A percentile compares a stretch with the other conserved stretches of the same genome.
These are phyloP conservation scores for Xylaria acuta DNA, from an alignment of 495 filamentous ascomycete genomes.

Conservation along the genomic window DNA sequence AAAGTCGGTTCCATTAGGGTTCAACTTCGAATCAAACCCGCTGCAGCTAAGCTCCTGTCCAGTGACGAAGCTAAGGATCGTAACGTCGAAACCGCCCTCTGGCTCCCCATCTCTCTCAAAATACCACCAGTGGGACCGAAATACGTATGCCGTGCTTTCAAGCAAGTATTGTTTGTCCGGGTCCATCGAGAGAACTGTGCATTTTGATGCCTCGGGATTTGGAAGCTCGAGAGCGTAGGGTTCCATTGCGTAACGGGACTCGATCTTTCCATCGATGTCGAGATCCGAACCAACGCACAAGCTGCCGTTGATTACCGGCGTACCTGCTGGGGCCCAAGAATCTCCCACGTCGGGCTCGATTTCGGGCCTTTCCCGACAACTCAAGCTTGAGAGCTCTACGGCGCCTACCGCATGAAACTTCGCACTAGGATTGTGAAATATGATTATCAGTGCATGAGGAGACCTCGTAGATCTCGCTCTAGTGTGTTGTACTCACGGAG, in stretches of 20 bases:
- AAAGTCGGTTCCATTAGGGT: background rate
- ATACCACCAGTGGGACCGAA: background rate
- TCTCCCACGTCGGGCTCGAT: background rate
- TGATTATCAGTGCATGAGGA: background rate
- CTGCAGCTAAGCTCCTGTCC: background rate
- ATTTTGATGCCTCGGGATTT: constrained; percentile 1
- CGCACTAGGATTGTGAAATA: background rate
- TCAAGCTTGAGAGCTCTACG: background rate
- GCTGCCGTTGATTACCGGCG: background rate
- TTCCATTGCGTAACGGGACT: constrained; percentile 11
- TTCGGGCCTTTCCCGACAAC: background rate
- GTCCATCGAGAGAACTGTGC: background rate
- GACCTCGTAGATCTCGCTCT: background rate
- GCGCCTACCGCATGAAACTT: background rate
- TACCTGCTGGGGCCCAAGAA: background rate
- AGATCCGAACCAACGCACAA: background rate
- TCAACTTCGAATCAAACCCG: background rate
- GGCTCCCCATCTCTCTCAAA: constrained; percentile 3
- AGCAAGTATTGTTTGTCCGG: constrained; percentile 2
- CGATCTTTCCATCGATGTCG: background rate
- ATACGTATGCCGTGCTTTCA: background rate
- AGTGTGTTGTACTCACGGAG: background rate
- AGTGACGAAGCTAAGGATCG: background rate
- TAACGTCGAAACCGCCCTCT: background rate
- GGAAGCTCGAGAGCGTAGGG: constrained; percentile 11